Conservation (phyloP, 352 stramenopile species). For the Aphanomyces invadans region DNA sequence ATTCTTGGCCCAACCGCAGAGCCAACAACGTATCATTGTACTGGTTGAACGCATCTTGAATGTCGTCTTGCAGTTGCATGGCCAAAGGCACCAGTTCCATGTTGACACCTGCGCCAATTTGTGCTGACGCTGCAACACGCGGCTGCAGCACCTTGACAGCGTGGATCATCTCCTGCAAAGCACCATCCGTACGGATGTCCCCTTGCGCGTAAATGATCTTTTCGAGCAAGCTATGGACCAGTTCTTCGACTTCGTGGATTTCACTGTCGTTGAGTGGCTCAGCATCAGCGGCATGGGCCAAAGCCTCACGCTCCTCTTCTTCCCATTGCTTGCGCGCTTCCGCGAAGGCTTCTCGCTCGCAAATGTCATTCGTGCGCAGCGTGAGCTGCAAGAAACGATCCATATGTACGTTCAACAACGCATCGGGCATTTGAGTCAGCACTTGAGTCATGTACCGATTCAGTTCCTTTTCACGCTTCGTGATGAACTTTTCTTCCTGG, state of each 20-base stretch:
- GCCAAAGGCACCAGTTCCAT: constrained; percentile 80
- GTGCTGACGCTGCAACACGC: constrained; percentile 67
- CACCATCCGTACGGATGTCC: constrained; percentile 80
- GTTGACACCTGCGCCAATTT: constrained; percentile 84
- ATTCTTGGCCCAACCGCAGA: constrained; percentile 74
- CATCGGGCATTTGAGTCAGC: constrained; percentile 85
- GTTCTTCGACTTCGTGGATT: constrained; percentile 81
- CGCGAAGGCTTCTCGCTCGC: constrained; percentile 79
- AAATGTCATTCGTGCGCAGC: constrained; percentile 79
- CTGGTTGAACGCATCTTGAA: constrained; percentile 86
- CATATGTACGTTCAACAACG: constrained; percentile 83
- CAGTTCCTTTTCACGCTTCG: constrained; percentile 86
- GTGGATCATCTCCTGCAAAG: constrained; percentile 87
- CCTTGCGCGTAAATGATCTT: constrained; percentile 85
- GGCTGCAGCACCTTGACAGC: constrained; percentile 81
- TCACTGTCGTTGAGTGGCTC: constrained; percentile 82
- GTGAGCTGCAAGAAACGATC: constrained; percentile 86
- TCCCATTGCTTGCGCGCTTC: constrained; percentile 83
- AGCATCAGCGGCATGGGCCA: constrained; percentile 76
- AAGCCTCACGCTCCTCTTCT: constrained; percentile 78
- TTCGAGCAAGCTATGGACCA: constrained; percentile 80
- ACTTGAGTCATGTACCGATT: constrained; percentile 89
- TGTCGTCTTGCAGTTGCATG: constrained; percentile 87
- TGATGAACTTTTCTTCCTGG: constrained; percentile 87
- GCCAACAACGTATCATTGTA: constrained; percentile 86